Evolutionary conservation across 2,329 filamentous ascomycete genomes (phyloP).

Genomic region (Nemania sp.): DNA sequence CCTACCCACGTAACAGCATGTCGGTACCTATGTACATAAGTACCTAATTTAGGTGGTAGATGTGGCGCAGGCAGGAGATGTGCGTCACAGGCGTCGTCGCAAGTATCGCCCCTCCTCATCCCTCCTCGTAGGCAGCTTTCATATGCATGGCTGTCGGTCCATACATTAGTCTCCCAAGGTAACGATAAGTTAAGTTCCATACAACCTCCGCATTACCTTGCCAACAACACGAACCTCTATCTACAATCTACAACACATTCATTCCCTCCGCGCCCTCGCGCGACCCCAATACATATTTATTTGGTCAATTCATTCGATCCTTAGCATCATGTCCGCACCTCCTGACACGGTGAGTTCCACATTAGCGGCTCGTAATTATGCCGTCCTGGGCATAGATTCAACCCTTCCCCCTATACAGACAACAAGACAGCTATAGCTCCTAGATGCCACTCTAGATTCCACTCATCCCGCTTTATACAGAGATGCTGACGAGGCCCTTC

Average conservation of each 20-base stretch:
- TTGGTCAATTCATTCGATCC: constrained; percentile 8
- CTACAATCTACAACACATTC: background rate
- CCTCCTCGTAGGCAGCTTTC: constrained; percentile 20
- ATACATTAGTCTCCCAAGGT: constrained; percentile 34
- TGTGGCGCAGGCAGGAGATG: constrained; percentile 35
- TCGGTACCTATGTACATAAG: background rate
- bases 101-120: constrained; percentile 34
- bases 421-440: background rate
- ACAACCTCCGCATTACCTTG: constrained; percentile 22
- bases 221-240: constrained; percentile 17
- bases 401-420: constrained; percentile 18
- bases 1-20: too few species aligned
- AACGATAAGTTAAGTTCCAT: constrained; percentile 17
- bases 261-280: constrained; percentile 12
- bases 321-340: constrained; percentile 50
- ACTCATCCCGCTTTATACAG: background rate
- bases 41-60: background rate
- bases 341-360: constrained; percentile 50
- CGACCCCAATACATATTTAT: constrained; percentile 26
- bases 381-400: constrained; percentile 29
- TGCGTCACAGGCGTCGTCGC: constrained; percentile 35
- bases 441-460: background rate
- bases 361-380: constrained; percentile 37
- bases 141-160: constrained; percentile 25
- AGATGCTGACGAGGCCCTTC: constrained; percentile 35